Evolutionary conservation across 108 stramenopile species (phyloP).

Genomic region (Parmales sp.): DNA sequence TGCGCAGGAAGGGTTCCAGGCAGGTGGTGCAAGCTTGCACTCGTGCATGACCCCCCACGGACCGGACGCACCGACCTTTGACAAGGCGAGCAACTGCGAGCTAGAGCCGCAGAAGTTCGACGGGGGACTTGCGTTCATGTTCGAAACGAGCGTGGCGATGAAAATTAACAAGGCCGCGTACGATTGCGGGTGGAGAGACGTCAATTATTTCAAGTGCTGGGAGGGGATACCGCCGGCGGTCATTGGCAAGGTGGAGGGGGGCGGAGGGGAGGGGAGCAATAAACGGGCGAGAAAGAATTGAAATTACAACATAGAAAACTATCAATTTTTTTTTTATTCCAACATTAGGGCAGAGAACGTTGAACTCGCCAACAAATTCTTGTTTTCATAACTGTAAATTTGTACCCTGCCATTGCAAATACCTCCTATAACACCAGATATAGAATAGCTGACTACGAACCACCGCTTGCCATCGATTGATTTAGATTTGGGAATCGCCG

Average conservation of each 20-base stretch:
- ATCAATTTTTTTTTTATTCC: too few relatives aligned
- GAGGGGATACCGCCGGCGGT: constrained; percentile 29
- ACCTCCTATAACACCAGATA: too few relatives aligned
- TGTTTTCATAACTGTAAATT: too few relatives aligned
- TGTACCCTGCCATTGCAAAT: too few relatives aligned
- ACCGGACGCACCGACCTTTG: constrained; percentile 66
- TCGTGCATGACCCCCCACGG: constrained; percentile 82
- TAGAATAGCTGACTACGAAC: too few relatives aligned
- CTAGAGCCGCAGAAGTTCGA: constrained; percentile 55
- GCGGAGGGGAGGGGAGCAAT: background rate
- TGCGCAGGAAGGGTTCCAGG: constrained; percentile 23
- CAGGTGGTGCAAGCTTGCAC: constrained; percentile 77
- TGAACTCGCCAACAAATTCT: too few relatives aligned
- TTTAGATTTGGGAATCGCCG: too few relatives aligned
- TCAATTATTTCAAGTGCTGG: constrained; percentile 59
- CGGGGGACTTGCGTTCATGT: constrained; percentile 88
- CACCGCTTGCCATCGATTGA: too few relatives aligned
- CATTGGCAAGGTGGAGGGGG: background rate
- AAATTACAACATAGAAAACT: too few relatives aligned
- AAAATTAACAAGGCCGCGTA: constrained; percentile 48
- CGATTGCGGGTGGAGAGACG: constrained; percentile 33
- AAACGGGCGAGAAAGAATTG: too few relatives aligned
- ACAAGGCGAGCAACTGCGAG: constrained; percentile 45
- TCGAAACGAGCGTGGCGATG: constrained; percentile 71
- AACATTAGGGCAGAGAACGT: too few relatives aligned